Evolutionary conservation across 2,329 filamentous ascomycete species (phyloP).

Genomic region (Aspergillus niger): DNA sequence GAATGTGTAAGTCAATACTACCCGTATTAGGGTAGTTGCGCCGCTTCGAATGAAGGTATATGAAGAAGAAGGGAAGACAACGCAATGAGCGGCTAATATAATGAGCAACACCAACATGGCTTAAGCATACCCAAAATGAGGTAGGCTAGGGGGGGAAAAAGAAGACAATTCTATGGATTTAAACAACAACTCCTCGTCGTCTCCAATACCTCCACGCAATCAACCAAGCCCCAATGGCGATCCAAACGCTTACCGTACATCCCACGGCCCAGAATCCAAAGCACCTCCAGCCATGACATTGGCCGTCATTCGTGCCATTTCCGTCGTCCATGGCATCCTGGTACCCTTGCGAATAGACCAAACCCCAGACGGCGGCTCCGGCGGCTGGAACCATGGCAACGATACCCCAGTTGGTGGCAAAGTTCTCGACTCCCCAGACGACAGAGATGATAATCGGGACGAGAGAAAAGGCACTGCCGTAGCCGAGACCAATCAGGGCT

Average conservation of each 20-base stretch:
- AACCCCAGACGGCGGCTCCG: constrained; percentile 85
- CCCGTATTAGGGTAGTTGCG: no score
- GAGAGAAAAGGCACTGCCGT: constrained; percentile 87
- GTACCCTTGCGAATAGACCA: constrained; percentile 70
- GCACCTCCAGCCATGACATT: constrained; percentile 81
- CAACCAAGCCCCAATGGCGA: constrained; percentile 70
- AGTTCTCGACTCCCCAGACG: constrained; percentile 98
- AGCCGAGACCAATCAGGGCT: constrained; percentile 81
- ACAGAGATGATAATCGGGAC: constrained; percentile 93
- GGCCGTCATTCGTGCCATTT: constrained; percentile 45
- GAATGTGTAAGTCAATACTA: no score
- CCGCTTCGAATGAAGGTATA: no score
- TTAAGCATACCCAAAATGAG: no score
- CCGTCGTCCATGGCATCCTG: constrained; percentile 47
- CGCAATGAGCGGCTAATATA: no score
- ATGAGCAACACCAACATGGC: no score
- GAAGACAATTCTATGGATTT: constrained; percentile 2
- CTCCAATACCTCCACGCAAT: constrained; percentile 89
- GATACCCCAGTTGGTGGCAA: constrained; percentile 97
- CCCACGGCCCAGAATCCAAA: constrained; percentile 90
- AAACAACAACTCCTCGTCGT: constrained; percentile 71
- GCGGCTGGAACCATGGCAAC: constrained; percentile 87
- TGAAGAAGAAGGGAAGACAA: no score
- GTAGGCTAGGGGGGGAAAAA: no score
- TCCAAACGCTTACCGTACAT: constrained; percentile 68